Evolutionary conservation across 179 eudicot genomes (phyloP).

Genomic region (Beta corolliflora): DNA sequence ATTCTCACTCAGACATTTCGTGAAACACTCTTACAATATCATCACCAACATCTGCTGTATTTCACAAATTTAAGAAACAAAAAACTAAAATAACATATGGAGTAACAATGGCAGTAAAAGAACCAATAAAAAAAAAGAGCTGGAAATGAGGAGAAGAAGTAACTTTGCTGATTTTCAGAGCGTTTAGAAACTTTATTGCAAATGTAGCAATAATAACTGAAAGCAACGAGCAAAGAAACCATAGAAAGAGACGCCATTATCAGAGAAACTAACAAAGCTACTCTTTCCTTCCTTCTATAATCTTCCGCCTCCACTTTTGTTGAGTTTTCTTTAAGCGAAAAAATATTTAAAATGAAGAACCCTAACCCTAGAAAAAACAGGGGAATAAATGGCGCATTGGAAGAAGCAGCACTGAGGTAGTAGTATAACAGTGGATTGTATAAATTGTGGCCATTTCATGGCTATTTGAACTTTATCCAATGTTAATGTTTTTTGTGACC

Average conservation of each 20-base stretch:
- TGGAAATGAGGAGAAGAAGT: neutral
- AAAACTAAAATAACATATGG: neutral
- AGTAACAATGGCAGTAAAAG: neutral
- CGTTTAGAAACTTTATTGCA: constrained; percentile 64
- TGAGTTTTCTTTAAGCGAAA: neutral
- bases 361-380: constrained; percentile 20
- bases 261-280: constrained; percentile 50
- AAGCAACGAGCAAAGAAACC: constrained; percentile 62
- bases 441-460: no score
- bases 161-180: constrained; percentile 42
- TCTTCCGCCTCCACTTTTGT: constrained; percentile 39
- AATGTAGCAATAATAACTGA: constrained; percentile 79
- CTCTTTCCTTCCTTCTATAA: constrained; percentile 51
- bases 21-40: no score
- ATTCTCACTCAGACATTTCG: no score
- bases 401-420: constrained; percentile 14
- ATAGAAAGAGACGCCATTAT: constrained; percentile 65
- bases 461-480: no score
- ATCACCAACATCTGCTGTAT: neutral
- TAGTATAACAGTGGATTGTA: no score
- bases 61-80: no score
- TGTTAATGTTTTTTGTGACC: no score
- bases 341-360: neutral
- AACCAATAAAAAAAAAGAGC: neutral
- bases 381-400: neutral